Evolutionary conservation across 345 rosid species (phyloP).

Genomic region (Aethionema arabicum): DNA sequence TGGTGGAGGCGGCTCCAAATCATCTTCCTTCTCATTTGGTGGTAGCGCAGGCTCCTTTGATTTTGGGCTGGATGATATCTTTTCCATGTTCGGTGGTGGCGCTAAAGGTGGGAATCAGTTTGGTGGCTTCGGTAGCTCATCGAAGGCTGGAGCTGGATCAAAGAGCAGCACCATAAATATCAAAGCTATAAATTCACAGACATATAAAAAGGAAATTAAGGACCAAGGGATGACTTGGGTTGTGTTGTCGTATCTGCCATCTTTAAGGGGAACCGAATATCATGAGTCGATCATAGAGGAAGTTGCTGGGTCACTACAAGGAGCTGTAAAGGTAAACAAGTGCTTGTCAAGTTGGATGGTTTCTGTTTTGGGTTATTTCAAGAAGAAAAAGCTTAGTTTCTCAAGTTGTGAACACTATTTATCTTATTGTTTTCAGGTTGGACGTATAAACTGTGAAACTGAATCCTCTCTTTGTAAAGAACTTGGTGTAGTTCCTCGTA

Average conservation of each 20-base stretch:
- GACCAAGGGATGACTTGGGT: conserved; percentile 93
- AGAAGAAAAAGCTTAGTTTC: background rate
- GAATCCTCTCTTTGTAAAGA: conserved; percentile 73
- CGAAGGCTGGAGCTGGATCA: conserved; percentile 49
- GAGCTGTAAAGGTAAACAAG: conserved; percentile 73
- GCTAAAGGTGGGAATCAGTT: conserved; percentile 39
- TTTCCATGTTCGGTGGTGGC: conserved; percentile 55
- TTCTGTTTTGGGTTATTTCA: background rate
- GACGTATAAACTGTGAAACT: conserved; percentile 72
- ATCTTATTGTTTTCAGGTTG: conserved; percentile 48
- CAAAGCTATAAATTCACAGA: conserved; percentile 48
- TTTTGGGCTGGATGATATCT: conserved; percentile 65
- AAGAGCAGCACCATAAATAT: conserved; percentile 47
- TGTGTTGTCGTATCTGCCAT: conserved; percentile 57
- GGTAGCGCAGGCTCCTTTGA: conserved; percentile 55
- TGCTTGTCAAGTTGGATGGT: background rate
- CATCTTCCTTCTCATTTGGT: conserved; percentile 76
- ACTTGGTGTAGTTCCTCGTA: conserved; percentile 52
- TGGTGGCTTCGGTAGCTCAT: conserved; percentile 63
- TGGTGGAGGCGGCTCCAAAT: conserved; percentile 60
- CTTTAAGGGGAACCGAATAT: conserved; percentile 47
- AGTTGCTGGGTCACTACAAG: conserved; percentile 60
- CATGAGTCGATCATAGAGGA: conserved; percentile 61
- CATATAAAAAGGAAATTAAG: conserved; percentile 60
- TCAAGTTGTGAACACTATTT: background rate